These are phyloP conservation scores for Buxus sempervirens DNA, from an alignment of 164 flowering plant genomes.

Conservation along the genomic window DNA sequence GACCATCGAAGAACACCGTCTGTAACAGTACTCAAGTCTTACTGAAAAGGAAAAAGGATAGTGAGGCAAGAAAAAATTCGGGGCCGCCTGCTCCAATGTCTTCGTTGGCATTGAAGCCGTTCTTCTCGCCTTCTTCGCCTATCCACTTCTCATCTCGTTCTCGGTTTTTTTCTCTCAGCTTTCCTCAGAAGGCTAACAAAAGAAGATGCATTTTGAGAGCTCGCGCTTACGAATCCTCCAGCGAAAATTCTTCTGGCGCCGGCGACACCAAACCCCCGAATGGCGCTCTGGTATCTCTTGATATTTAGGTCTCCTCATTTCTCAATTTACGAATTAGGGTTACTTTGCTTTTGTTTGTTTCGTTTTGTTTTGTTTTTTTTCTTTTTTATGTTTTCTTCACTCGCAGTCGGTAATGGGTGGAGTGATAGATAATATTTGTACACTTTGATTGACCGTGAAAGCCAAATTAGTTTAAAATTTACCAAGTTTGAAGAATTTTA, in stretches of 20 bases:
- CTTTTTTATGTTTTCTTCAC: background rate
- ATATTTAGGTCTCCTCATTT: background rate
- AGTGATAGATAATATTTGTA: too few species aligned
- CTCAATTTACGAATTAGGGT: background rate
- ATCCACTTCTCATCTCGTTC: constrained; percentile 11
- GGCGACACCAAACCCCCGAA: constrained; percentile 56
- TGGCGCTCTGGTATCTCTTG: constrained; percentile 43
- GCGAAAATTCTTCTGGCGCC: constrained; percentile 22
- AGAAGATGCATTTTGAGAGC: constrained; percentile 27
- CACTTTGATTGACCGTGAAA: too few species aligned
- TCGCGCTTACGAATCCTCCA: constrained; percentile 40
- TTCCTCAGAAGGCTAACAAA: constrained; percentile 14
- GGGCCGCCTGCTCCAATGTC: background rate
- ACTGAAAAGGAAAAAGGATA: background rate
- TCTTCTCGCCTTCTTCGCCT: constrained; percentile 14
- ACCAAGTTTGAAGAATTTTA: background rate
- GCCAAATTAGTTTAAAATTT: too few species aligned
- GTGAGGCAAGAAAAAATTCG: background rate
- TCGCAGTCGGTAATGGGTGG: too few species aligned
- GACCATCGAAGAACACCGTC: background rate
- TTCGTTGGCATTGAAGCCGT: constrained; percentile 1
- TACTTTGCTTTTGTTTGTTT: background rate
- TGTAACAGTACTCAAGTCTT: background rate
- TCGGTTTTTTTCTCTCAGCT: constrained; percentile 24
- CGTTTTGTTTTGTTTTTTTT: background rate